Evolutionary conservation across 768 basidiomycete species (phyloP), one percentile per base, ranked within the genome.

Genomic region (Dacryopinax primogenitus): DNA sequence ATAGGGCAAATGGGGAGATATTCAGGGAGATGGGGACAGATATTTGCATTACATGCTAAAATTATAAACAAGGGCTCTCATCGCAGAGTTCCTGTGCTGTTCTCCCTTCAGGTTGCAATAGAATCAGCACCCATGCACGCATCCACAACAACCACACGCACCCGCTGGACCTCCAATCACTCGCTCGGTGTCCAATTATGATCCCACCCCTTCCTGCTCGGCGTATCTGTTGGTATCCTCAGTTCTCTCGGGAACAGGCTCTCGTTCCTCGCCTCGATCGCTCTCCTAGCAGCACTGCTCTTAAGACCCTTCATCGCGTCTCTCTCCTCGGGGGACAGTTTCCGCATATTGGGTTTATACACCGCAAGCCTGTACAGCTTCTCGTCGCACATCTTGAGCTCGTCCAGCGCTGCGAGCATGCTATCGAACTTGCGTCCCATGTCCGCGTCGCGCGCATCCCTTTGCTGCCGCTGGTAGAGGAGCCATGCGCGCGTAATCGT

Each of bases 401-500:
- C 84, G 67, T 89, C 86, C 88, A 96, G 92, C 16, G 94, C 94
- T 69, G 76, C 76, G 73, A 78, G 78, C 92, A 96, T 93, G 70
- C 83, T 82, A 64, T 84, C 80, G 71, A 86, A 92, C 75, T 94
- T 94, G 75, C 85, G 81, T 65, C 78, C 77, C 67, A 90, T 73
- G 71, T 91, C 88, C 35, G 79, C 83, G 32, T 85, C 82, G 47
- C 88, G 81, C 67, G 80, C 78, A 71, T 87, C 83, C 41, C 93
- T 83, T 37, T 85, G 66, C 71, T 89, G 86, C 33, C 93, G 82
- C 68, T 83, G 81, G 76, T 91, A 85, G 12, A 97, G 80, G 63
- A 86, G 77, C 88, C 89, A 97, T 2, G 93, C 93, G 33, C 93
- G 84, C 68, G 91, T 87, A 63, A 96, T 92, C 1, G 92, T 96